Conservation (phyloP, 768 basidiomycete genomes). For the Xerocomus potaroensis region DNA sequence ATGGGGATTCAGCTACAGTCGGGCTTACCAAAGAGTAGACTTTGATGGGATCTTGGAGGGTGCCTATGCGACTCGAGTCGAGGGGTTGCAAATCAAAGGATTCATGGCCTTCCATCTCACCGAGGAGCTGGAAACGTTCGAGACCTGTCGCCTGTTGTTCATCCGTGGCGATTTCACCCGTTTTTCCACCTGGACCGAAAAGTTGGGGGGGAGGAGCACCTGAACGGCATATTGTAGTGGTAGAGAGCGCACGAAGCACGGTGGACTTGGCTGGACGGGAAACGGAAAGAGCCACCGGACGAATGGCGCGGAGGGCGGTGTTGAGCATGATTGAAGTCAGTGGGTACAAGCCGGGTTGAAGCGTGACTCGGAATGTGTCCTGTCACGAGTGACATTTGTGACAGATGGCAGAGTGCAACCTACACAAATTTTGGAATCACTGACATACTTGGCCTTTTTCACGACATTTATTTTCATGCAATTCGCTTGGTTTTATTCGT, state of each 20-base stretch:
- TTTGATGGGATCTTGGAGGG: conserved; percentile 79
- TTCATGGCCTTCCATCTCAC: conserved; percentile 81
- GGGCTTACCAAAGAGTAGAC: conserved; percentile 79
- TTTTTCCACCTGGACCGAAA: conserved; percentile 66
- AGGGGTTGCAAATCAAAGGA: conserved; percentile 88
- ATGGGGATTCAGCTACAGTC: neutral
- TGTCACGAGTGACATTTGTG: conserved; percentile 23
- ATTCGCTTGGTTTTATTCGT: too few species aligned
- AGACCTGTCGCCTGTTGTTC: conserved; percentile 92
- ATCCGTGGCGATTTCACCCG: conserved; percentile 77
- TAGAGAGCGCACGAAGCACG: conserved; percentile 55
- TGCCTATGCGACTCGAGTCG: conserved; percentile 82
- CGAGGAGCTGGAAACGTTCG: conserved; percentile 90
- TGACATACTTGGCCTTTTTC: too few species aligned
- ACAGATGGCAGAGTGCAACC: neutral
- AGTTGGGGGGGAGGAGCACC: conserved; percentile 61
- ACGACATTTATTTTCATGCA: too few species aligned
- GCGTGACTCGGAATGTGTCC: conserved; percentile 22
- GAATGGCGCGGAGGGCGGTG: conserved; percentile 24
- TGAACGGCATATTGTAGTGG: conserved; percentile 51
- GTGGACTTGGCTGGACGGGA: conserved; percentile 20
- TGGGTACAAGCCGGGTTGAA: conserved; percentile 25
- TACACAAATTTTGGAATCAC: neutral
- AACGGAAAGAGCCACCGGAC: conserved; percentile 22
- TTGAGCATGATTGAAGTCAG: conserved; percentile 25